Evolutionary conservation across 2,329 filamentous ascomycete species (phyloP).

Genomic region (Colletotrichum lupini): DNA sequence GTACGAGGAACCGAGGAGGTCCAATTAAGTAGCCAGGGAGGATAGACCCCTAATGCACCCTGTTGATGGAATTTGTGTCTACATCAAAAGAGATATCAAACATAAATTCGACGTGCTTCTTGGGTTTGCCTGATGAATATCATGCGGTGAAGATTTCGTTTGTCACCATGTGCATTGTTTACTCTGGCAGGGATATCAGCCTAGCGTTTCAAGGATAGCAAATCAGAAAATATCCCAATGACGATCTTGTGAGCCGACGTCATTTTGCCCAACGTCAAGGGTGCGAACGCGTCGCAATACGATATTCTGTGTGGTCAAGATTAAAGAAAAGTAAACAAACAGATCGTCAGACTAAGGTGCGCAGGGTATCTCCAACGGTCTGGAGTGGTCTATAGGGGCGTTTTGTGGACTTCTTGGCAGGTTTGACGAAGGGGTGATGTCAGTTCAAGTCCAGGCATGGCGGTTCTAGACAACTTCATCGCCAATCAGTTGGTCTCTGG

Average conservation of each 20-base stretch:
- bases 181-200: neutral
- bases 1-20: too few species aligned
- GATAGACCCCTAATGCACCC: too few species aligned
- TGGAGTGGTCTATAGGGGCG: neutral
- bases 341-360: neutral
- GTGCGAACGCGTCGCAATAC: neutral
- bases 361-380: neutral
- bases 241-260: neutral
- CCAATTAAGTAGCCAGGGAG: too few species aligned
- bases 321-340: neutral
- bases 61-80: too few species aligned
- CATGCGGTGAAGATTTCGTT: neutral
- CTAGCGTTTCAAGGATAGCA: neutral
- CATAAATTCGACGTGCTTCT: neutral
- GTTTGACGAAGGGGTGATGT: constrained; percentile 20
- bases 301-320: too few species aligned
- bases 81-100: too few species aligned
- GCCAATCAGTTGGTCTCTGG: neutral
- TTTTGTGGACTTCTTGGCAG: neutral
- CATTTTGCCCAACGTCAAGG: neutral
- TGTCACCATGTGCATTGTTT: neutral
- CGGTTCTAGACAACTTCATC: neutral
- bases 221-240: neutral
- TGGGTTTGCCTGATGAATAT: neutral
- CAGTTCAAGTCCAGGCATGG: neutral